Evolutionary conservation across 345 rosid genomes (phyloP).

Genomic region (Linum trigynum): DNA sequence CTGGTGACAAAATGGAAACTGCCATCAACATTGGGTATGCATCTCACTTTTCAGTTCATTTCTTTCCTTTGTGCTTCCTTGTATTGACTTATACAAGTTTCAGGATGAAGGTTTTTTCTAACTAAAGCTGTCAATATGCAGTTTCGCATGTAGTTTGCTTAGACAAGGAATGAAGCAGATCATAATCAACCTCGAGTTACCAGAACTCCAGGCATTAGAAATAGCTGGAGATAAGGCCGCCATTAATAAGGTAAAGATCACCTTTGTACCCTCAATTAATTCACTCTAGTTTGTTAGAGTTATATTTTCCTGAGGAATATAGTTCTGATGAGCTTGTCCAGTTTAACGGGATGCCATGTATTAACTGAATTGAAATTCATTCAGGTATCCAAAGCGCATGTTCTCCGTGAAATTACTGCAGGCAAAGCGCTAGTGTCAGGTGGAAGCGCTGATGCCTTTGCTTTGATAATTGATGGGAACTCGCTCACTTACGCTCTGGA

Average conservation of each 20-base stretch:
- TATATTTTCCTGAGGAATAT: too few species aligned
- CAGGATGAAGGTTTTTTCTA: conserved; percentile 13
- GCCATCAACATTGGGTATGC: conserved; percentile 93
- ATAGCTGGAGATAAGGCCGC: conserved; percentile 57
- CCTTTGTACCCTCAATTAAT: neutral
- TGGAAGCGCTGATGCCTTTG: conserved; percentile 55
- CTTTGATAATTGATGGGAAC: conserved; percentile 88
- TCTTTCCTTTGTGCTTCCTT: neutral
- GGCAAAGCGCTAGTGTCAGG: conserved; percentile 49
- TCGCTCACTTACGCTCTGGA: conserved; percentile 87
- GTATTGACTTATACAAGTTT: neutral
- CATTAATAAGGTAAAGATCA: conserved; percentile 44
- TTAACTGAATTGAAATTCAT: conserved; percentile 2
- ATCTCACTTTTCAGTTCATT: conserved; percentile 1
- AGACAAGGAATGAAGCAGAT: conserved; percentile 96
- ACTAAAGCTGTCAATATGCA: conserved; percentile 30
- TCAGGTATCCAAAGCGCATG: conserved; percentile 70
- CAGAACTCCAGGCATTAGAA: conserved; percentile 57
- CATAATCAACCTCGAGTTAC: conserved; percentile 60
- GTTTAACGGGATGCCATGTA: too few species aligned
- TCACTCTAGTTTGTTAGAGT: neutral
- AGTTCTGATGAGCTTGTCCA: too few species aligned
- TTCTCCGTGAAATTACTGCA: conserved; percentile 45
- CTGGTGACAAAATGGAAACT: conserved; percentile 98
- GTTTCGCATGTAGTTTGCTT: conserved; percentile 86